Conservation (phyloP, 108 stramenopile genomes). For the Nitzschia sp. region DNA sequence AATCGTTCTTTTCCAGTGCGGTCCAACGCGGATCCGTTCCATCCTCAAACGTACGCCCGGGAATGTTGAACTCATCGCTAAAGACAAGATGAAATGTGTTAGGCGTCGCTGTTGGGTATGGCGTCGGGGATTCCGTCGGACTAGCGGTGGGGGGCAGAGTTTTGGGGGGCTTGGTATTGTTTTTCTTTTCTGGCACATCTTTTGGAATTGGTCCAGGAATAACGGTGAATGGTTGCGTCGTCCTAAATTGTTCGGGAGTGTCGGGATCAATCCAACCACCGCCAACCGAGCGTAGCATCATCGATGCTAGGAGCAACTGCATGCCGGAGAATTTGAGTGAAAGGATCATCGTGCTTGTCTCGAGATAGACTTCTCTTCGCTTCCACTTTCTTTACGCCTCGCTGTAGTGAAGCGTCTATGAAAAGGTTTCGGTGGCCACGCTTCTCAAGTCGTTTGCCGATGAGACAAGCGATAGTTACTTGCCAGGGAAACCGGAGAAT, state of each 20-base stretch:
- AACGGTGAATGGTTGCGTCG: constrained; percentile 38
- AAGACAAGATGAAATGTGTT: constrained; percentile 80
- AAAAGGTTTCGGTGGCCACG: too few relatives aligned
- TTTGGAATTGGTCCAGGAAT: constrained; percentile 28
- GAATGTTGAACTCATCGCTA: constrained; percentile 92
- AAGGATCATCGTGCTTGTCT: not conserved
- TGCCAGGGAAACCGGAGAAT: too few relatives aligned
- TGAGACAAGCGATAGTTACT: too few relatives aligned
- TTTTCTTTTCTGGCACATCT: constrained; percentile 8
- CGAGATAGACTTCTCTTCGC: not conserved
- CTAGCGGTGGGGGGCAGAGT: constrained; percentile 27
- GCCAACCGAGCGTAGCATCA: not conserved
- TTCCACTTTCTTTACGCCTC: too few relatives aligned
- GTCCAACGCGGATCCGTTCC: constrained; percentile 96
- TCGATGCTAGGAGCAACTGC: not conserved
- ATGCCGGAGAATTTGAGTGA: not conserved
- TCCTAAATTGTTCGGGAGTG: constrained; percentile 70
- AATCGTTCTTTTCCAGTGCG: constrained; percentile 96
- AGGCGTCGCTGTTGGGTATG: constrained; percentile 40
- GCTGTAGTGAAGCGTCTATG: too few relatives aligned
- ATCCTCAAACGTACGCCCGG: constrained; percentile 83
- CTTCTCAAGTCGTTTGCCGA: too few relatives aligned
- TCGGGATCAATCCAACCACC: constrained; percentile 96
- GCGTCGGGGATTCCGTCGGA: constrained; percentile 42
- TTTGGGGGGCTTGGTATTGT: constrained; percentile 24